These are phyloP conservation scores for Picea glauca DNA, from an alignment of 75 land plant genomes.

Conservation along the genomic window DNA sequence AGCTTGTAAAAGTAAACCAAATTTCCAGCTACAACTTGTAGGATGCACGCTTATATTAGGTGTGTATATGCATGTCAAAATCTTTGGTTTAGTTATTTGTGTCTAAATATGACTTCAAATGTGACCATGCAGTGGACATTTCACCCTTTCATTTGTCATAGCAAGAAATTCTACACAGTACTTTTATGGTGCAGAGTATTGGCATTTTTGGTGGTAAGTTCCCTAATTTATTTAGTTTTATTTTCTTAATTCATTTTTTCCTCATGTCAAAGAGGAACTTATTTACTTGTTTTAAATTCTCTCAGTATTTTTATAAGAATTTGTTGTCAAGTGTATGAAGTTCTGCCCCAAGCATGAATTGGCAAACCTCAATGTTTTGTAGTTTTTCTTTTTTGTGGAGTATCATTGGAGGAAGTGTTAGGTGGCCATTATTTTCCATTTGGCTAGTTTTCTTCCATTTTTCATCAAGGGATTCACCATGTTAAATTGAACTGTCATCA, in stretches of 20 bases:
- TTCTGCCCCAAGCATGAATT: background rate
- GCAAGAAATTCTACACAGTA: slow-evolving; percentile 93
- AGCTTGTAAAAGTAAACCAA: background rate
- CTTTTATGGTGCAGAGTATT: slow-evolving; percentile 89
- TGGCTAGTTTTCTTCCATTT: no score
- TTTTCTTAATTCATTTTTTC: background rate
- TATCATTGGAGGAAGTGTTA: no score
- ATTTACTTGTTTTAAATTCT: background rate
- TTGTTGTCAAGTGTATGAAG: background rate
- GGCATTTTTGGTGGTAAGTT: slow-evolving; percentile 82
- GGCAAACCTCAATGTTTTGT: background rate
- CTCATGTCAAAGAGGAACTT: background rate
- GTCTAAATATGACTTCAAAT: slow-evolving; percentile 14
- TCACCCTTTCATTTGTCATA: slow-evolving; percentile 87
- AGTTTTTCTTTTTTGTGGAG: background rate
- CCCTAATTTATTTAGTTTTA: background rate
- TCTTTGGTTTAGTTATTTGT: background rate
- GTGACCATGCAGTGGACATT: slow-evolving; percentile 82
- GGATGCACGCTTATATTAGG: background rate
- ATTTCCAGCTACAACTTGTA: background rate
- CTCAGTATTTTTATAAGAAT: no score
- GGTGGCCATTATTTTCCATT: no score
- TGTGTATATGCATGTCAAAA: no score
- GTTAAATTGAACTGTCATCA: no score
- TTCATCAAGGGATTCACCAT: no score